These are phyloP conservation scores for Neonectria coccinea DNA, from an alignment of 2,329 filamentous ascomycete species.

Conservation along the genomic window DNA sequence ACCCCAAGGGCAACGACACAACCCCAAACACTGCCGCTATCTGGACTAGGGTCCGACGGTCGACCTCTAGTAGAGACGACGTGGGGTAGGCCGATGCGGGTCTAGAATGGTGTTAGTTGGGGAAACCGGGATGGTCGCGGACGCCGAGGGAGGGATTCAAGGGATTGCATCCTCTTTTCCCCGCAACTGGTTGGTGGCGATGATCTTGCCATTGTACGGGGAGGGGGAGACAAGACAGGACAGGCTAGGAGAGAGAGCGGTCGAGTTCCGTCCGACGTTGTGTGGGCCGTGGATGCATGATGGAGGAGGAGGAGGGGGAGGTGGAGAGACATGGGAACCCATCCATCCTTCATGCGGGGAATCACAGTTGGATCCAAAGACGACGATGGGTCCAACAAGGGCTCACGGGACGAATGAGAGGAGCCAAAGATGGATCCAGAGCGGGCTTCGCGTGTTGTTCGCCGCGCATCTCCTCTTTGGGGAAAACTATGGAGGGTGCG, in stretches of 20 bases:
- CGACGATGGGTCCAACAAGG: constrained; percentile 9
- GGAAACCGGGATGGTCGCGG: constrained; percentile 32
- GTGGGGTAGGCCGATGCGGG: constrained; percentile 31
- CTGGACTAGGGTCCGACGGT: constrained; percentile 20
- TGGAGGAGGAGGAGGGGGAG: background rate
- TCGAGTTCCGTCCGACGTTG: background rate
- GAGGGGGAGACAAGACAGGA: too few relatives aligned
- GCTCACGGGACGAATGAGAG: constrained; percentile 23
- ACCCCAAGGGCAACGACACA: constrained; percentile 14
- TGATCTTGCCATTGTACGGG: too few relatives aligned
- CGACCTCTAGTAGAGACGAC: background rate
- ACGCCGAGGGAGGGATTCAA: constrained; percentile 4
- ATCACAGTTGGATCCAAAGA: constrained; percentile 17
- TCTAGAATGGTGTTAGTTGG: constrained; percentile 32
- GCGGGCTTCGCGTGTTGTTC: background rate
- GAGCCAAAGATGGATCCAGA: constrained; percentile 1
- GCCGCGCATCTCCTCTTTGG: background rate
- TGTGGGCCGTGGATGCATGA: background rate
- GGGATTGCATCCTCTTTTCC: constrained; percentile 9
- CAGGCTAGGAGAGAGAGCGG: background rate
- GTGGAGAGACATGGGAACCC: background rate
- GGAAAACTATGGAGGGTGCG: constrained; percentile 30
- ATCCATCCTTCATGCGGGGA: constrained; percentile 26
- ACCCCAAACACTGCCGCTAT: constrained; percentile 15
- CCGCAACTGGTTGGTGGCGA: constrained; percentile 16